phyloP scores from a whole-genome alignment of 176 grass and related monocot species.

The Puya raimondii region DNA sequence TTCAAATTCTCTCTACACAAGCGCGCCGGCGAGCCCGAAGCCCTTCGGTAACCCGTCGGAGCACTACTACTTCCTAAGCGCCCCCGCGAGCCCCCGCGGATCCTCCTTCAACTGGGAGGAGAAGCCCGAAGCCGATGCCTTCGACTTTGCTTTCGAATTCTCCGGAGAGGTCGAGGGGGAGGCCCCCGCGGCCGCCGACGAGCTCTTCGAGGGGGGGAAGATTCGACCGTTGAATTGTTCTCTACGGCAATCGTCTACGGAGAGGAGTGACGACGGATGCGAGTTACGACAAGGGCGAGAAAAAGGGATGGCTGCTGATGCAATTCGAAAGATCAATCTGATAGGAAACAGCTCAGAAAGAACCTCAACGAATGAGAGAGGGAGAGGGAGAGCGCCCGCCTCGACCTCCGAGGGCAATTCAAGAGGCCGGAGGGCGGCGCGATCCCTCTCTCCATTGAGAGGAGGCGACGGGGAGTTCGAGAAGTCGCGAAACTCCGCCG shows the following conservation, averaged over 20 bases:
- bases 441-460: constrained; percentile 70
- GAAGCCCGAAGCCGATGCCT: neutral
- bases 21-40: constrained; percentile 59
- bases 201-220: constrained; percentile 96
- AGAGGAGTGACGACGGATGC: neutral
- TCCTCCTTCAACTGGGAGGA: constrained; percentile 1
- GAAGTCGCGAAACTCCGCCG: neutral
- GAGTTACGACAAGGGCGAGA: constrained; percentile 14
- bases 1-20: neutral
- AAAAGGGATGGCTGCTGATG: neutral
- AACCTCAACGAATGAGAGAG: neutral
- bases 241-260: constrained; percentile 13
- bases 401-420: neutral
- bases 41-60: constrained; percentile 17
- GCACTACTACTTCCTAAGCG: constrained; percentile 63
- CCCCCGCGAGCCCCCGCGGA: constrained; percentile 52
- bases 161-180: neutral
- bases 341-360: too few species aligned
- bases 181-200: constrained; percentile 39
- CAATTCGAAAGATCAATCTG: too few species aligned
- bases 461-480: constrained; percentile 26
- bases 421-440: constrained; percentile 22
- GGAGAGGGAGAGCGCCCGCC: constrained; percentile 13
- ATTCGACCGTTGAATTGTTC: constrained; percentile 59
- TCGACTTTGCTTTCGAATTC: constrained; percentile 14